phyloP scores from a whole-genome alignment of 805 yeast genomes.

The Candida awuae region DNA sequence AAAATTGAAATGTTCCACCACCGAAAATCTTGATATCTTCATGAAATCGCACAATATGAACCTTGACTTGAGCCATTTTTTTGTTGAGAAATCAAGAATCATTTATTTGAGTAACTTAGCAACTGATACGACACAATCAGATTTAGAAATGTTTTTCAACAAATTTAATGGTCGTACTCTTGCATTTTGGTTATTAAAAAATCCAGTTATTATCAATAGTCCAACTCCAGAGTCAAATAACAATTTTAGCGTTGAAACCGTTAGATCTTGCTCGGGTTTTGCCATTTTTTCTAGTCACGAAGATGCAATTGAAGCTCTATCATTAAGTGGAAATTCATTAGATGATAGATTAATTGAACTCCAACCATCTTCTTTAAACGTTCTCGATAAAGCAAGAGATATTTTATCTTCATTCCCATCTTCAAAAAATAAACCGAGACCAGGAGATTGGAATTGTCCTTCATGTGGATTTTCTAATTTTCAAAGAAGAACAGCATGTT shows the following conservation, averaged over 20 bases:
- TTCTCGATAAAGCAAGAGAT: slow-evolving; percentile 76
- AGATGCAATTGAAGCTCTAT: slow-evolving; percentile 71
- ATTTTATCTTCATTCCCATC: slow-evolving; percentile 78
- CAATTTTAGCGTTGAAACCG: slow-evolving; percentile 22
- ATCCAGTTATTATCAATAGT: slow-evolving; percentile 4
- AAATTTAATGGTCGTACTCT: slow-evolving; percentile 80
- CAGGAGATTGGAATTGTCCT: slow-evolving; percentile 98
- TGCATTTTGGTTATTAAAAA: slow-evolving; percentile 73
- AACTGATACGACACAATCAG: slow-evolving; percentile 80
- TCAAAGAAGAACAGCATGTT: slow-evolving; percentile 89
- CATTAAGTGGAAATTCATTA: slow-evolving; percentile 67
- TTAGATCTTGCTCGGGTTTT: slow-evolving; percentile 54
- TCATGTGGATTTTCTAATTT: slow-evolving; percentile 92
- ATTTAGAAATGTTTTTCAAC: slow-evolving; percentile 84
- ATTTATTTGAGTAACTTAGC: slow-evolving; percentile 75
- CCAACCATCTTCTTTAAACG: slow-evolving; percentile 73
- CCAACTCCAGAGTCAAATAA: neutral
- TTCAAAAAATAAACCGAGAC: slow-evolving; percentile 80
- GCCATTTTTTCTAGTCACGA: slow-evolving; percentile 80
- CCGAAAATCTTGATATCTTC: slow-evolving; percentile 28
- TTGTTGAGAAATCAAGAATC: slow-evolving; percentile 68
- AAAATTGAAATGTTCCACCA: neutral
- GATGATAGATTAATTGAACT: slow-evolving; percentile 75
- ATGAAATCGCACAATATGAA: slow-evolving; percentile 69
- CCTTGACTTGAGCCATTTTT: slow-evolving; percentile 62